phyloP scores from a whole-genome alignment of 2,329 filamentous ascomycete species.

The Pseudogymnoascus destructans region DNA sequence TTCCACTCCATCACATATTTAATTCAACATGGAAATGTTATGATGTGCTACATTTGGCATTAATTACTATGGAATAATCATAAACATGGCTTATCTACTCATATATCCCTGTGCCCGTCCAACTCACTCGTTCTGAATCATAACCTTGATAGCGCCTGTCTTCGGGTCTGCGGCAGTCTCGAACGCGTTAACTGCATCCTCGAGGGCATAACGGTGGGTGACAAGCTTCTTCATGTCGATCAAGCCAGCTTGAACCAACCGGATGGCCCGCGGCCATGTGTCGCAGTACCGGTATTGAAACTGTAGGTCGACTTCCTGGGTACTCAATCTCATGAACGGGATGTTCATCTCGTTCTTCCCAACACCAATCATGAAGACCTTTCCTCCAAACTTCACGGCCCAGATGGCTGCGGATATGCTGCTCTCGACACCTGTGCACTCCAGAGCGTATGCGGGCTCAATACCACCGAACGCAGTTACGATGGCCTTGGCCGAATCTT shows the following conservation, averaged over 20 bases:
- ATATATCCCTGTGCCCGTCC: conserved; percentile 13
- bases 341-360: conserved; percentile 92
- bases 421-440: conserved; percentile 91
- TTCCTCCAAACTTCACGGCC: conserved; percentile 86
- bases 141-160: conserved; percentile 94
- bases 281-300: conserved; percentile 96
- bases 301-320: conserved; percentile 84
- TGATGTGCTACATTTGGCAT: background rate
- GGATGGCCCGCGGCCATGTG: conserved; percentile 89
- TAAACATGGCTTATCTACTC: background rate
- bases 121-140: conserved; percentile 56
- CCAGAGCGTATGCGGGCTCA: conserved; percentile 70
- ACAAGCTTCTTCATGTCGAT: conserved; percentile 72
- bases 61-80: conserved; percentile 6
- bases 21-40: background rate
- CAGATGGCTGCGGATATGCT: conserved; percentile 78
- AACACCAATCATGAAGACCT: conserved; percentile 92
- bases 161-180: conserved; percentile 76
- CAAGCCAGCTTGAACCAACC: conserved; percentile 71
- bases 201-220: conserved; percentile 74
- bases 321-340: conserved; percentile 86
- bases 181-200: conserved; percentile 82
- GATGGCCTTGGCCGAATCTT: conserved; percentile 58
- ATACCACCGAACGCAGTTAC: conserved; percentile 60
- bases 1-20: background rate